Percentiles rank a stretch among this genome's conserved stretches.
Evolutionary conservation across 106 monocot species (phyloP).

Genomic region (Dendrobium catenatum): DNA sequence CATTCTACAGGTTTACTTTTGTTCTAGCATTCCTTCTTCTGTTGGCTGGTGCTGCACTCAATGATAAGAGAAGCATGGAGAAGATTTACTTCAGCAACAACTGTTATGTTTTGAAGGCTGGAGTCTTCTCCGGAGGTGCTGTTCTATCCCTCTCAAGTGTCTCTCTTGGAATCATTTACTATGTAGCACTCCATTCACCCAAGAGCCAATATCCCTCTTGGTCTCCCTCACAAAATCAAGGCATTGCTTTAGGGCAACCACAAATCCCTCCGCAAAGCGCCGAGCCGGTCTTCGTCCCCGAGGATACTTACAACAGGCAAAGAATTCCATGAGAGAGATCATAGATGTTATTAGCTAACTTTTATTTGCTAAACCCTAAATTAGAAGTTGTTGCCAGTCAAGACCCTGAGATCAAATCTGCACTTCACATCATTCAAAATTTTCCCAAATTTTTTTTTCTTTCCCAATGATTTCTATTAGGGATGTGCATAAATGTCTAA

Average conservation of each 20-base stretch:
- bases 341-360: not conserved
- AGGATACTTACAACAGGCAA: conserved; percentile 50
- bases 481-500: no score
- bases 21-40: conserved; percentile 72
- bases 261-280: conserved; percentile 53
- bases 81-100: conserved; percentile 52
- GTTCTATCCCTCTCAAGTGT: conserved; percentile 52
- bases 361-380: not conserved
- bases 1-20: conserved; percentile 60
- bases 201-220: conserved; percentile 10
- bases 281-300: conserved; percentile 46
- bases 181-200: conserved; percentile 31
- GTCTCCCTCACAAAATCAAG: conserved; percentile 31
- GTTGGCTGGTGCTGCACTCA: conserved; percentile 62
- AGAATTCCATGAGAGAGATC: conserved; percentile 21
- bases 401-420: no score
- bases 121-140: conserved; percentile 63
- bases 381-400: not conserved
- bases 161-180: conserved; percentile 54
- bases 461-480: no score
- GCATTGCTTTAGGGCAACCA: conserved; percentile 68
- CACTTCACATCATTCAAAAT: no score
- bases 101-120: conserved; percentile 79
- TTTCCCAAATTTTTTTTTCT: no score
- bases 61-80: conserved; percentile 43